Evolutionary conservation across 225 moss, liverwort and hornwort species (phyloP).

Genomic region (Ulota crispa): DNA sequence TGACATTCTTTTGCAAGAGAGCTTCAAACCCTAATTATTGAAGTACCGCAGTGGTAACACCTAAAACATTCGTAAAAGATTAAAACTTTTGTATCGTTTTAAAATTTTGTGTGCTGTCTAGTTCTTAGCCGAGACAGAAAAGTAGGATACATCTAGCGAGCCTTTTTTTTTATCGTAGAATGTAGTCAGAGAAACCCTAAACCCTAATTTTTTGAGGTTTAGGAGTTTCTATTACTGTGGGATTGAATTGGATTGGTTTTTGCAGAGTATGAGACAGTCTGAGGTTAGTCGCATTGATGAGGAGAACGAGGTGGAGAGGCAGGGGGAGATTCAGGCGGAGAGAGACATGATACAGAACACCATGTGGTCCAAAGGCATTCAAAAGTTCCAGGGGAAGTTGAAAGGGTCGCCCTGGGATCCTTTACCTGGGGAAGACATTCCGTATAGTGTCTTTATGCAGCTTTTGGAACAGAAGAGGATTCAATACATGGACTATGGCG

Average conservation of each 20-base stretch:
- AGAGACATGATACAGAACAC: slow-evolving; percentile 47
- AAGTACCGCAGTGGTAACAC: not conserved
- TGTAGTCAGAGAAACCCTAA: not conserved
- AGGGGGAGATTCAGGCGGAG: slow-evolving; percentile 53
- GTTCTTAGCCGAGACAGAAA: not conserved
- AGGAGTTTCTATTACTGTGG: not conserved
- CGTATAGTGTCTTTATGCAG: slow-evolving; percentile 59
- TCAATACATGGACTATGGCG: slow-evolving; percentile 66
- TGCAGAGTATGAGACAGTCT: slow-evolving; percentile 43
- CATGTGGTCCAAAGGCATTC: slow-evolving; percentile 50
- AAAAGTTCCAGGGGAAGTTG: slow-evolving; percentile 54
- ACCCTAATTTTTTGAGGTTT: slow-evolving; percentile 10
- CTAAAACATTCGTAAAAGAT: not conserved
- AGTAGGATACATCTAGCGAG: not conserved
- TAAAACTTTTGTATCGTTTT: not conserved
- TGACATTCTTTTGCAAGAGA: not conserved
- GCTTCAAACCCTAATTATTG: slow-evolving; percentile 13
- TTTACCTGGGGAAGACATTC: slow-evolving; percentile 54
- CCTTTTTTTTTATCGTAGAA: not conserved
- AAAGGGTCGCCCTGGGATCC: slow-evolving; percentile 67
- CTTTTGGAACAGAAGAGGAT: slow-evolving; percentile 54
- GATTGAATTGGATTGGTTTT: not conserved
- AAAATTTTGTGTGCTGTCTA: not conserved
- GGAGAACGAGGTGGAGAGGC: slow-evolving; percentile 45
- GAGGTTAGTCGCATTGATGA: slow-evolving; percentile 42